Evolutionary conservation across 129 eudicot genomes (phyloP).

Genomic region (Kitagawia praeruptora): DNA sequence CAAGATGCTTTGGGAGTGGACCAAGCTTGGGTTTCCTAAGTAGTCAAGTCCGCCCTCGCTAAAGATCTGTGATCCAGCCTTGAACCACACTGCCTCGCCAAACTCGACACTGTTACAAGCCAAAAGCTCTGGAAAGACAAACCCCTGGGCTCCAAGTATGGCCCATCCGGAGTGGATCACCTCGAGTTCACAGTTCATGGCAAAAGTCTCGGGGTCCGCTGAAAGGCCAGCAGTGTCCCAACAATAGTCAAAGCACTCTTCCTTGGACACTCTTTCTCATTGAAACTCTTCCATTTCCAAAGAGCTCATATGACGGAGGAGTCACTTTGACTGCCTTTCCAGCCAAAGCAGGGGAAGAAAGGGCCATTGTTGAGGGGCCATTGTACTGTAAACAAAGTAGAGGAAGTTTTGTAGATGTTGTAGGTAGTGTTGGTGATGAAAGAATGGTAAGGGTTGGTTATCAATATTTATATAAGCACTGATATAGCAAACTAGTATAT

Average conservation of each 20-base stretch:
- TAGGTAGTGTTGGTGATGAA: too few relatives aligned
- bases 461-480: too few relatives aligned
- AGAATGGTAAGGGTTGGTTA: too few relatives aligned
- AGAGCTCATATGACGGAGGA: too few relatives aligned
- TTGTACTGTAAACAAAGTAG: too few relatives aligned
- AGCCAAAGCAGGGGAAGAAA: too few relatives aligned
- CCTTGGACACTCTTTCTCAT: too few relatives aligned
- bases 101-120: neutral
- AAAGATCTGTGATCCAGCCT: neutral
- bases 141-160: neutral
- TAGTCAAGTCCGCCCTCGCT: constrained; percentile 2
- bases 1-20: neutral
- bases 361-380: too few relatives aligned
- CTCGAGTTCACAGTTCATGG: neutral
- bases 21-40: neutral
- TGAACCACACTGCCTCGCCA: neutral
- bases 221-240: constrained; percentile 3
- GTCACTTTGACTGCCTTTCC: too few relatives aligned
- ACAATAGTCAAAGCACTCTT: neutral
- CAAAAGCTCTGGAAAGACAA: neutral
- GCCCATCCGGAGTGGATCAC: neutral
- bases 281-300: too few relatives aligned
- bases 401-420: too few relatives aligned
- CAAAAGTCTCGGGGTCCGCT: neutral
- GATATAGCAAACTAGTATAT: too few relatives aligned